Evolutionary conservation across 2,329 filamentous ascomycete genomes (phyloP).

Genomic region (Ilyonectria robusta): DNA sequence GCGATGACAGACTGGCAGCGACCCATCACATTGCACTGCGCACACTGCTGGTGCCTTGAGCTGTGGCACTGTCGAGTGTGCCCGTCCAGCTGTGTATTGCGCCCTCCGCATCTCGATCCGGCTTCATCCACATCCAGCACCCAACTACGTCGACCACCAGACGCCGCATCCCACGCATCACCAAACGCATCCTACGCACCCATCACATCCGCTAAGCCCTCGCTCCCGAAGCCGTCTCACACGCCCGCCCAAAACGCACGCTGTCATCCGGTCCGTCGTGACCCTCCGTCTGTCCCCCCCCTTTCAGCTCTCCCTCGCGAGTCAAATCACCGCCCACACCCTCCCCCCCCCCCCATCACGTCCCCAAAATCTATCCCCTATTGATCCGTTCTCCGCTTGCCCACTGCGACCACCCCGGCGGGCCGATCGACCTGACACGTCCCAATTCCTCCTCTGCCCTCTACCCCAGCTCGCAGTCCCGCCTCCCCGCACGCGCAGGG

Average conservation of each 20-base stretch:
- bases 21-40: no score
- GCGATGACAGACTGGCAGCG: background rate
- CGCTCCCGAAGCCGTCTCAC: background rate
- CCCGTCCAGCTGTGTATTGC: background rate
- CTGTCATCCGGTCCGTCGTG: no score
- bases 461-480: conserved; percentile 6
- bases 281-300: no score
- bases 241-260: no score
- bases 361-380: background rate
- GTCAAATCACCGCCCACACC: no score
- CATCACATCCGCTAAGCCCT: background rate
- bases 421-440: background rate
- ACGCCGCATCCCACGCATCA: no score
- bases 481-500: conserved; percentile 12
- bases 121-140: background rate
- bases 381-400: background rate
- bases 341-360: no score
- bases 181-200: no score
- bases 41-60: no score
- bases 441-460: background rate
- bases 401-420: conserved; percentile 2
- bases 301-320: no score
- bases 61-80: no score
- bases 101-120: background rate
- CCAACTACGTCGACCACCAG: no score